Percentiles rank a stretch among this genome's conserved stretches.
These are phyloP conservation scores for Capsicum rhomboideum DNA, from an alignment of 257 asterid species.

Conservation along the genomic window DNA sequence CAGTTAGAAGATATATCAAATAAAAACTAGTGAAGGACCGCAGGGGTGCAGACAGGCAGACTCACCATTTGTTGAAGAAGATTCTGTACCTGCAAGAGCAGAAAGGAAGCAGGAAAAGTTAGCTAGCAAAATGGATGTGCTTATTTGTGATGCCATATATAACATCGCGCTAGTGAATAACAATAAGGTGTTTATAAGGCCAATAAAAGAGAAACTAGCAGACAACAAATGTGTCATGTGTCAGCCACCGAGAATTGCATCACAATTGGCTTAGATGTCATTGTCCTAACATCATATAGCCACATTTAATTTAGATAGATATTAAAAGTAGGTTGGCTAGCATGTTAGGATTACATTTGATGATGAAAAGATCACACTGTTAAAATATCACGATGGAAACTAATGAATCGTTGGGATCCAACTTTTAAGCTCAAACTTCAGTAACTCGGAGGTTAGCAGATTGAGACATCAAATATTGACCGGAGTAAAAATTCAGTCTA, in stretches of 20 bases:
- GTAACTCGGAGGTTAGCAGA: not conserved
- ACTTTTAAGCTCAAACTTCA: not conserved
- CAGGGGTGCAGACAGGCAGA: not conserved
- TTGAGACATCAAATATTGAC: not conserved
- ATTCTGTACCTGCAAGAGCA: conserved; percentile 60
- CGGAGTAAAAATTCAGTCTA: not conserved
- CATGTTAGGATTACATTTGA: not conserved
- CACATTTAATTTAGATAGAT: not conserved
- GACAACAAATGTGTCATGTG: not conserved
- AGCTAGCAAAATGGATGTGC: not conserved
- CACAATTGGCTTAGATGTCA: not conserved
- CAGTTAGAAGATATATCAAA: not conserved
- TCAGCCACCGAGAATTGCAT: not conserved
- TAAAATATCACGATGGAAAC: not conserved
- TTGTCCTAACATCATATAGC: not conserved
- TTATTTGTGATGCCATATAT: not conserved
- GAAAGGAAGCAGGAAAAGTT: conserved; percentile 2
- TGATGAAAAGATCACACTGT: not conserved
- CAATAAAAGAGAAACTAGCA: not conserved
- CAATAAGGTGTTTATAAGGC: not conserved
- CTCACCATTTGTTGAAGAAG: conserved; percentile 86
- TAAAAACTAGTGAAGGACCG: not conserved
- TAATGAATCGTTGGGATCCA: not conserved
- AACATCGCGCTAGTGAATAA: not conserved
- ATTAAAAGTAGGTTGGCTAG: not conserved